Conservation (phyloP, 2,329 filamentous ascomycete genomes). For the Microdochium nivale region DNA sequence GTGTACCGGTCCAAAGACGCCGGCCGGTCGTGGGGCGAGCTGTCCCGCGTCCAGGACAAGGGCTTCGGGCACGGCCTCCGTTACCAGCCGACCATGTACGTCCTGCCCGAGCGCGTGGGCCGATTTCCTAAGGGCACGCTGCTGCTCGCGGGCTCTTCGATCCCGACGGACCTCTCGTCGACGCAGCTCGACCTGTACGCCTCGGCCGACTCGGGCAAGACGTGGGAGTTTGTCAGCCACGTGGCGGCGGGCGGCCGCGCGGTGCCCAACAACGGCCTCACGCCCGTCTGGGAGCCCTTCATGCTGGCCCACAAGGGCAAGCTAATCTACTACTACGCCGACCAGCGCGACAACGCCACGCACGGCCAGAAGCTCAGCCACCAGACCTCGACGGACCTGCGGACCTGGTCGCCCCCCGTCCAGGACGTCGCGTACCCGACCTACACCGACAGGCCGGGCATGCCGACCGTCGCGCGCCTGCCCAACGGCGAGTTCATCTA, state of each 20-base stretch:
- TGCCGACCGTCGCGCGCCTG: constrained; percentile 44
- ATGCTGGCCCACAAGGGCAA: constrained; percentile 48
- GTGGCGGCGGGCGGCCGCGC: constrained; percentile 58
- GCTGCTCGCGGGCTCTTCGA: constrained; percentile 51
- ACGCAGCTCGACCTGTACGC: constrained; percentile 66
- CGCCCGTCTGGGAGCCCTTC: constrained; percentile 68
- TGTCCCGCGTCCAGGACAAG: constrained; percentile 54
- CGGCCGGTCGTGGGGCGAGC: constrained; percentile 52
- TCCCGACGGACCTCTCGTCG: constrained; percentile 47
- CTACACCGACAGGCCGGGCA: constrained; percentile 22
- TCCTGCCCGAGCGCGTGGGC: constrained; percentile 49
- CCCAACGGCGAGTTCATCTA: constrained; percentile 53
- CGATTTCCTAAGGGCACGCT: constrained; percentile 54
- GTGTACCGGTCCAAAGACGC: constrained; percentile 44
- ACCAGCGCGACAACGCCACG: constrained; percentile 52
- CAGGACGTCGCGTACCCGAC: constrained; percentile 51
- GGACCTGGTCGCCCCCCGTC: constrained; percentile 48
- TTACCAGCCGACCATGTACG: constrained; percentile 62
- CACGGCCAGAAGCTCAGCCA: constrained; percentile 64
- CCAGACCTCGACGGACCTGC: constrained; percentile 50
- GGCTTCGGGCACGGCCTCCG: constrained; percentile 57
- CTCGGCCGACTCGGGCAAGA: constrained; percentile 47
- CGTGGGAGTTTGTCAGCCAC: constrained; percentile 60
- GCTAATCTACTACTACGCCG: constrained; percentile 61
- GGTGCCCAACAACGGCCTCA: constrained; percentile 52